These are phyloP conservation scores for Yarrowia sp. DNA, from an alignment of 805 yeast genomes.

Conservation along the genomic window DNA sequence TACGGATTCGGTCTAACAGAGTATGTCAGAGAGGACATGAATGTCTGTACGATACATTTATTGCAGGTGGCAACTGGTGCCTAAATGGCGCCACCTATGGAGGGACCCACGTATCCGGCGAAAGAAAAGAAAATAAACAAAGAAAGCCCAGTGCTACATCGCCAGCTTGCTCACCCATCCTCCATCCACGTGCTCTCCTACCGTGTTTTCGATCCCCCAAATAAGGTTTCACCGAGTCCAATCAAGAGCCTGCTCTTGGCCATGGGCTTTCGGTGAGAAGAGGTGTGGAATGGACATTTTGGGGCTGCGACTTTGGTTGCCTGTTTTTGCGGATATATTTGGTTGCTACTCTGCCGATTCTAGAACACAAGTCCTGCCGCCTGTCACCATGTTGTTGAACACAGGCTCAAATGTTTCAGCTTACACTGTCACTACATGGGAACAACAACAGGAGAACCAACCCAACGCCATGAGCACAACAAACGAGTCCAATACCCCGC, in stretches of 20 bases:
- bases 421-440: not conserved
- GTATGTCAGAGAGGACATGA: not conserved
- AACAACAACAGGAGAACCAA: no score
- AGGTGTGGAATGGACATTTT: not conserved
- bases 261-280: not conserved
- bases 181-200: constrained; percentile 1
- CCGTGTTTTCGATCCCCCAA: not conserved
- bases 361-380: not conserved
- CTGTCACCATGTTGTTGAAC: not conserved
- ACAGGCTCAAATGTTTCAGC: not conserved
- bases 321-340: not conserved
- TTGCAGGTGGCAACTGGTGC: not conserved
- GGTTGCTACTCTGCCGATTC: not conserved
- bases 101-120: not conserved
- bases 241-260: constrained; percentile 11
- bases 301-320: not conserved
- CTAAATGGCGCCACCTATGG: not conserved
- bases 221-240: constrained; percentile 5
- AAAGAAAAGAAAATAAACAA: not conserved
- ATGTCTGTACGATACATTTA: no score
- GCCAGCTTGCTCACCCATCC: not conserved
- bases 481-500: no score
- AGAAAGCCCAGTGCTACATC: not conserved
- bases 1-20: not conserved
- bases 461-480: no score